Conservation (phyloP, 352 stramenopile genomes). For the Detonula confervacea region DNA sequence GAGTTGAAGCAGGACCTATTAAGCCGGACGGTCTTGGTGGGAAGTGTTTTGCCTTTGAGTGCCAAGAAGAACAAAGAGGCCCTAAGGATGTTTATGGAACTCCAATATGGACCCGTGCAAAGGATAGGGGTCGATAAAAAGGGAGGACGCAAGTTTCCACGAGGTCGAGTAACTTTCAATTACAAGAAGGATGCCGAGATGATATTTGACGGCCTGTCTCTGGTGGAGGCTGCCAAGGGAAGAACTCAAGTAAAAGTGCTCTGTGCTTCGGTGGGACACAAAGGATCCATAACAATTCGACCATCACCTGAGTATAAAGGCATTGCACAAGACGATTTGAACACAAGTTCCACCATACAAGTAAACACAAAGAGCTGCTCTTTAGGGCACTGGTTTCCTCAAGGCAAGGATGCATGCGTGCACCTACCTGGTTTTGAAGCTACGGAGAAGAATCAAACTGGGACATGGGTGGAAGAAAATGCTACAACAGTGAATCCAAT, state of each 20-base stretch:
- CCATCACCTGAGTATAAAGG: slow-evolving; percentile 7
- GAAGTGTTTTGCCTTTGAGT: slow-evolving; percentile 15
- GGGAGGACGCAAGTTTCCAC: slow-evolving; percentile 8
- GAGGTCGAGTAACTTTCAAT: slow-evolving; percentile 25
- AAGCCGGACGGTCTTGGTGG: slow-evolving; percentile 29
- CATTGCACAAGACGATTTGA: slow-evolving; percentile 14
- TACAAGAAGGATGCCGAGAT: slow-evolving; percentile 25
- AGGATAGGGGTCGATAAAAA: slow-evolving; percentile 5
- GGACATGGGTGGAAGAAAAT: slow-evolving; percentile 11
- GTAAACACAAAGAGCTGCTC: slow-evolving; percentile 9
- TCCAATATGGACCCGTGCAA: slow-evolving; percentile 37
- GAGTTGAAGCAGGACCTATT: slow-evolving; percentile 14
- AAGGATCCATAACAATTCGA: slow-evolving; percentile 19
- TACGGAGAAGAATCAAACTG: background rate
- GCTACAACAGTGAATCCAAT: slow-evolving; percentile 8
- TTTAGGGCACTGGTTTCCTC: slow-evolving; percentile 31
- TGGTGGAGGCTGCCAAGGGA: slow-evolving; percentile 5
- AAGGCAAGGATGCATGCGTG: slow-evolving; percentile 9
- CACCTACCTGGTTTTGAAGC: slow-evolving; percentile 9
- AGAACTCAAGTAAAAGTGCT: background rate
- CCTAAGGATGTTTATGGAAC: slow-evolving; percentile 21
- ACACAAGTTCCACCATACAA: slow-evolving; percentile 6
- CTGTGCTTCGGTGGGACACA: slow-evolving; percentile 2
- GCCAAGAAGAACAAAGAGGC: slow-evolving; percentile 9
- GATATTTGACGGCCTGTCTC: slow-evolving; percentile 20